Conservation (phyloP, 345 rosid species). For the Camelina neglecta region DNA sequence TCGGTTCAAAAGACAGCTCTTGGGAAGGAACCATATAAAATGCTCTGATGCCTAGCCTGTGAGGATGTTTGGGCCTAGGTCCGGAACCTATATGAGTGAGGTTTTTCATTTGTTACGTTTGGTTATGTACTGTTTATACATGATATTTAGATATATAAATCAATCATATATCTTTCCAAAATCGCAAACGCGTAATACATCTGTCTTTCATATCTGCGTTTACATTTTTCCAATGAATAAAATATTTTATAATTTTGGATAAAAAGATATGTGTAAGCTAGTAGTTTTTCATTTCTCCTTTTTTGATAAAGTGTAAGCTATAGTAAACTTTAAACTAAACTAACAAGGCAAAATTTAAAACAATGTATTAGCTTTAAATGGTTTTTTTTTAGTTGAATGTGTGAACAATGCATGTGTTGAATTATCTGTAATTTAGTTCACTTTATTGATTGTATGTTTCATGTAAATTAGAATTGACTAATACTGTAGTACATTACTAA, state of each 20-base stretch:
- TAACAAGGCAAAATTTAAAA: not conserved
- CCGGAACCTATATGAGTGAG: not conserved
- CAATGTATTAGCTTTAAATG: not conserved
- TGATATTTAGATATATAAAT: not conserved
- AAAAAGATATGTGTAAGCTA: not conserved
- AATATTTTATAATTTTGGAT: not conserved
- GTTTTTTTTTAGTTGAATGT: not conserved
- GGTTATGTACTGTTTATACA: not conserved
- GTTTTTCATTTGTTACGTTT: not conserved
- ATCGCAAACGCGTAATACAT: not conserved
- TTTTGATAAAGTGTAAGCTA: not conserved
- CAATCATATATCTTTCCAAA: not conserved
- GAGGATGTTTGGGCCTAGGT: no score
- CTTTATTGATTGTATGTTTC: slow-evolving; percentile 13
- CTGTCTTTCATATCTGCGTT: not conserved
- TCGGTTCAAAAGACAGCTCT: no score
- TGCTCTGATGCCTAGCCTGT: no score
- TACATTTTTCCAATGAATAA: not conserved
- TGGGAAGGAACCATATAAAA: no score
- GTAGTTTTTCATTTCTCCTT: no score
- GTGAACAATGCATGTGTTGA: slow-evolving; percentile 7
- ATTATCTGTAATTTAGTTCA: not conserved
- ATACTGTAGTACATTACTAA: not conserved
- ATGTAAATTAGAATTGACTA: slow-evolving; percentile 13
- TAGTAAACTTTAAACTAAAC: not conserved